Base-by-base conservation (phyloP, 306 rosid species). In the Sicyos baderoa region DNA sequence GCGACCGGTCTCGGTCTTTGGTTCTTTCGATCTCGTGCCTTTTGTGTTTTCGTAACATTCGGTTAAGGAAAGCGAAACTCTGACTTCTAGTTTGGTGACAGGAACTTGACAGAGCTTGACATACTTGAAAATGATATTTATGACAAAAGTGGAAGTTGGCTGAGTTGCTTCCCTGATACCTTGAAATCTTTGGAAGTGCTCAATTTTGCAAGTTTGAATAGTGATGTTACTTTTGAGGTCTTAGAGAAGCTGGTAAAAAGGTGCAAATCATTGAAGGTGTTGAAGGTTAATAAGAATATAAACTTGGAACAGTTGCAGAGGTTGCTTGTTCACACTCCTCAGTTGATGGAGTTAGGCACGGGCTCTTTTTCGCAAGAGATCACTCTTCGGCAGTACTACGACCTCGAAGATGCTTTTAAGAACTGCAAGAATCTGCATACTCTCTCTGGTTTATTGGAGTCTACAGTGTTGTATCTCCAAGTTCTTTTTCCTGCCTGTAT, bases 41-140 rank as follows among this genome's bases (percentile, higher is more conserved):
- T 54, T 15, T 42, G 9, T 15, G 29, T 25, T 25, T 25, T 25
- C 29, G 29, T 25, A 1, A 12, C 49, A 45, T 45, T 45, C 0
- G 13, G 57, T 27, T 75, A 51, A 23, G 0, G 32, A 71, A 49
- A 56, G 27, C 65, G 40, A 76, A 62, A 35, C 42, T 35, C 65
- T 73, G 52, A 60, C 63, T 56, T 72, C 1, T 65, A 9, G 71
- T 74, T 76, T 78, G 79, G 70, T 69, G 65, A 68, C 88, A 90
- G 97, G 82, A 90, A 83, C 76, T 85, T 90, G 79, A 74, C 85
- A 2, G 90, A 86, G 78, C 90, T 90, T 13, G 95, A 88, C 85
- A 83, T 90, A 77, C 95, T 84, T 63, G 90, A 86, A 79, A 88
- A 86, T 74, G 93, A 85, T 19, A 81, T 91, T 32, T 83, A 79